A percentile compares a stretch with the other conserved stretches of the same genome.
phyloP scores from a whole-genome alignment of 1,284 basidiomycete genomes.

The Ganoderma leucocontextum region DNA sequence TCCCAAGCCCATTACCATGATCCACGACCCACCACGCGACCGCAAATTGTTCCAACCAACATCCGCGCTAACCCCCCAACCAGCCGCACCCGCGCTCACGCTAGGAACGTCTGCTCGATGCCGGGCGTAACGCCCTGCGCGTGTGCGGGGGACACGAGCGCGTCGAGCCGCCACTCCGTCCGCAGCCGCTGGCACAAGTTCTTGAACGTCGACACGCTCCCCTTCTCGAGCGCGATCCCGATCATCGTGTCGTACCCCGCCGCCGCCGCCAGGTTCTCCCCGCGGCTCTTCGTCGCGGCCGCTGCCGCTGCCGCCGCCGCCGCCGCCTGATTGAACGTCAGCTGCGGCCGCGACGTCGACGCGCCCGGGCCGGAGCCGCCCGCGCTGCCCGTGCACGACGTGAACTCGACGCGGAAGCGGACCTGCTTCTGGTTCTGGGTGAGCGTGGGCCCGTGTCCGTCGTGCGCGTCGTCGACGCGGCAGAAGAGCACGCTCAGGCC shows the following conservation, averaged over 20 bases:
- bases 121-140: conserved; percentile 27
- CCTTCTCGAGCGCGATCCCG: conserved; percentile 88
- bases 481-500: conserved; percentile 63
- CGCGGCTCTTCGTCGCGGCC: background rate
- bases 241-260: conserved; percentile 40
- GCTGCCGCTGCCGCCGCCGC: background rate
- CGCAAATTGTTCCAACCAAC: background rate
- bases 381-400: conserved; percentile 47
- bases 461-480: conserved; percentile 69
- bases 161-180: conserved; percentile 66
- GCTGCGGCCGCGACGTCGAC: conserved; percentile 13
- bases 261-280: conserved; percentile 22
- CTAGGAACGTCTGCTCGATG: conserved; percentile 39
- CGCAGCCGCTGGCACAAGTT: conserved; percentile 75
- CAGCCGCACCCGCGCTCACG: conserved; percentile 12
- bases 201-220: conserved; percentile 84
- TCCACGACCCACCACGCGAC: background rate
- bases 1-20: background rate
- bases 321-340: conserved; percentile 9
- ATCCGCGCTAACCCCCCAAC: background rate
- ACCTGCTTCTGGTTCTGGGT: conserved; percentile 60
- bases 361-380: conserved; percentile 3
- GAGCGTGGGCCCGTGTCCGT: conserved; percentile 54
- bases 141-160: conserved; percentile 41
- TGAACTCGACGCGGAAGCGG: conserved; percentile 70